A percentile compares a stretch with the other conserved stretches of the same genome.
Evolutionary conservation across 164 flowering plant species (phyloP).

Genomic region (Paratinospora sagittata): DNA sequence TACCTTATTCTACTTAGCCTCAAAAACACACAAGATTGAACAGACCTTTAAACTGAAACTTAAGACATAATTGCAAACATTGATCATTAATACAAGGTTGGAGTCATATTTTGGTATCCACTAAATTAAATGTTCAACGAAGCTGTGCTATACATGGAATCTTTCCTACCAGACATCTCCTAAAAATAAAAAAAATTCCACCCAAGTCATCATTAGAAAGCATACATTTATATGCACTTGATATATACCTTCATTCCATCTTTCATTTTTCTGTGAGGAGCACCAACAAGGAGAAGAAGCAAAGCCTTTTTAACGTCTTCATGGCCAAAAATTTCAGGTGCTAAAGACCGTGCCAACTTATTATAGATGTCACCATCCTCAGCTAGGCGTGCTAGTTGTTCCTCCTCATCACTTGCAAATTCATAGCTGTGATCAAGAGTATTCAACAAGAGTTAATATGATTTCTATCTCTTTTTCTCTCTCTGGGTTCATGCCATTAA

Average conservation of each 20-base stretch:
- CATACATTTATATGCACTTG: background rate
- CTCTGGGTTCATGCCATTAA: background rate
- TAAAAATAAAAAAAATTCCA: background rate
- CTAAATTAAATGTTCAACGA: background rate
- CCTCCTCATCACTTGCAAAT: conserved; percentile 79
- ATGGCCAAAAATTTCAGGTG: conserved; percentile 99
- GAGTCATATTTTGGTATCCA: background rate
- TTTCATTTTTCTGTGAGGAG: conserved; percentile 84
- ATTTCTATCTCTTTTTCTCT: background rate
- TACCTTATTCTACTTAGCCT: background rate
- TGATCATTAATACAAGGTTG: no score
- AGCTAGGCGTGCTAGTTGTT: conserved; percentile 69
- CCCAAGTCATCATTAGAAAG: background rate
- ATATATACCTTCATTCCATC: conserved; percentile 95
- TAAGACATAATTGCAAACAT: no score
- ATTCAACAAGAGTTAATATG: background rate
- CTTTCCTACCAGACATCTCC: background rate
- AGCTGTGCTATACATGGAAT: background rate
- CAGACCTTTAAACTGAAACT: background rate
- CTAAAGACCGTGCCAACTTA: conserved; percentile 80
- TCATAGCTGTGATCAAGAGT: conserved; percentile 49
- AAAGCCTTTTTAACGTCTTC: conserved; percentile 96
- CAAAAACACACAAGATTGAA: background rate
- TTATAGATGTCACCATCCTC: conserved; percentile 96
- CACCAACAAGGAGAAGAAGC: conserved; percentile 99